Evolutionary conservation across 1,284 basidiomycete species (phyloP).

Genomic region (Puccinia novopanici): DNA sequence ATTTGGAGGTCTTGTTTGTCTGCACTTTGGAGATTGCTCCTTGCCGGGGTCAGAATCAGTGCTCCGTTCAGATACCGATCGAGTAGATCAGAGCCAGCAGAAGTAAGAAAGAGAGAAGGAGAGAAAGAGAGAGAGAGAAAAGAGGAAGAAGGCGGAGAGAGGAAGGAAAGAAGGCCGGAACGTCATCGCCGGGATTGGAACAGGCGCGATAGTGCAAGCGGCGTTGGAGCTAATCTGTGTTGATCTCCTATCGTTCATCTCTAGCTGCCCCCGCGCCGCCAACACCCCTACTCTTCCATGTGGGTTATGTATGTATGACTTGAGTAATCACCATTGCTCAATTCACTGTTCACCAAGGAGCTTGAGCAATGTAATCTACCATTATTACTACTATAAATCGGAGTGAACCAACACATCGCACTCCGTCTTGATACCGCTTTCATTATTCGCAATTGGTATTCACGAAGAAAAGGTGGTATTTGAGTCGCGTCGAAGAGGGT

Average conservation of each 20-base stretch:
- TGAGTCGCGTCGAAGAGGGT: not conserved
- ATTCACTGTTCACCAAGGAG: slow-evolving; percentile 7
- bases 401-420: not conserved
- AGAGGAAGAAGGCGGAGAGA: not conserved
- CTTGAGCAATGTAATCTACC: slow-evolving; percentile 24
- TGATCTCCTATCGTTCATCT: slow-evolving; percentile 32
- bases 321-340: slow-evolving; percentile 35
- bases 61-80: slow-evolving; percentile 45
- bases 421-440: slow-evolving; percentile 39
- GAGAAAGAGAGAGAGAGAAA: not conserved
- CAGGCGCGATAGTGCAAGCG: slow-evolving; percentile 22
- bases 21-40: slow-evolving; percentile 8
- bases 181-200: slow-evolving; percentile 13
- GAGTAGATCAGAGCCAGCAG: not conserved
- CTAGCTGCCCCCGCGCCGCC: slow-evolving; percentile 36
- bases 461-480: not conserved
- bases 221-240: slow-evolving; percentile 19
- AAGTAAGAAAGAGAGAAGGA: not conserved
- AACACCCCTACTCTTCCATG: slow-evolving; percentile 29
- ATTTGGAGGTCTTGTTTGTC: slow-evolving; percentile 22
- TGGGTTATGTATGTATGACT: slow-evolving; percentile 27
- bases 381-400: slow-evolving; percentile 29
- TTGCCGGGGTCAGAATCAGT: slow-evolving; percentile 27
- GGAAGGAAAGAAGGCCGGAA: slow-evolving; percentile 2
- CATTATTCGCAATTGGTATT: slow-evolving; percentile 3